Percentiles rank a stretch among this genome's conserved stretches.
These are phyloP conservation scores for Murraya paniculata DNA, from an alignment of 345 rosid species.

Conservation along the genomic window DNA sequence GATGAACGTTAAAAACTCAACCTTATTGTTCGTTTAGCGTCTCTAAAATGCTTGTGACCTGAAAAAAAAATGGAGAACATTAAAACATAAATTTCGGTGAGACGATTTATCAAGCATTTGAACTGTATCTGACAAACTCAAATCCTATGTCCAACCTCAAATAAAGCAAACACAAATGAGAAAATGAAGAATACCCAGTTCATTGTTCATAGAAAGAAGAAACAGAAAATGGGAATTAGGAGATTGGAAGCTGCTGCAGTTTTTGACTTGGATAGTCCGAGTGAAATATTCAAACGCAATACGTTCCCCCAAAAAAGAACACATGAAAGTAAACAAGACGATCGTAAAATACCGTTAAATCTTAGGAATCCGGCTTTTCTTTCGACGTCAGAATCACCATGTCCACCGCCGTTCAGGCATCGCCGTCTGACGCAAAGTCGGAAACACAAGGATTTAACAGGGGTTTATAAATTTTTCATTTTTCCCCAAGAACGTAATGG, in stretches of 20 bases:
- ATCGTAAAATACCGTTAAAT: background rate
- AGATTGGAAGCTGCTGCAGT: background rate
- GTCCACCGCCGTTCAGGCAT: background rate
- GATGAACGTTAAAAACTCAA: background rate
- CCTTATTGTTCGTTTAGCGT: background rate
- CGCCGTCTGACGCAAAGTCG: background rate
- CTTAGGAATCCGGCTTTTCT: background rate
- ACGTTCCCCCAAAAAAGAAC: background rate
- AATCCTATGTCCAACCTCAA: background rate
- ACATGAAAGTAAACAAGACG: background rate
- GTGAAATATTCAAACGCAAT: background rate
- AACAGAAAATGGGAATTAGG: background rate
- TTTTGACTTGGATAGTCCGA: background rate
- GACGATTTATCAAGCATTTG: conserved; percentile 6
- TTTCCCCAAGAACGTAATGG: no score
- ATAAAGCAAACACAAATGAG: background rate
- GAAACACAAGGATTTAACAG: background rate
- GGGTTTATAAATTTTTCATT: background rate
- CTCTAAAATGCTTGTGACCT: background rate
- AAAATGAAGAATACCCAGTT: conserved; percentile 6
- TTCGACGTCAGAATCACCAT: background rate
- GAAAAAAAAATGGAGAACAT: background rate
- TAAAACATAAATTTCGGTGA: background rate
- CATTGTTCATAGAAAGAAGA: background rate
- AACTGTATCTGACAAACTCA: no score